Evolutionary conservation across 2,329 filamentous ascomycete species (phyloP), one percentile per base, ranked within the genome.

Genomic region (Daldinia sp.): DNA sequence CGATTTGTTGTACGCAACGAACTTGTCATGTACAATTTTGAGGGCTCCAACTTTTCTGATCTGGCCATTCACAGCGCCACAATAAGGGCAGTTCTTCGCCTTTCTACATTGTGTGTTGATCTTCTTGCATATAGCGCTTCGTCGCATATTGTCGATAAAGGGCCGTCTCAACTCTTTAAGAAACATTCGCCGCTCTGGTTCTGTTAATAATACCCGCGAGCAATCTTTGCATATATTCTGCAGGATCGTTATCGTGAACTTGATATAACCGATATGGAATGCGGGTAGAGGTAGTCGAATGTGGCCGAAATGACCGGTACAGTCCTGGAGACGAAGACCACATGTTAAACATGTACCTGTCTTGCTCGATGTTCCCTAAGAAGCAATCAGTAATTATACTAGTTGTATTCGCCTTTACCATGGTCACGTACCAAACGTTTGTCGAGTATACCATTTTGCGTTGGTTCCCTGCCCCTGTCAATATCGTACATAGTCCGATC

Each of bases 221-320:
- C 96, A 99, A 77, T 94, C 90, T 83, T 97, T 99, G 89, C 96
- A 99, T 72, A 99, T 97, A 76, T 96, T 92, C 79, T 98, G 94
- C 26, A 99, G 86, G 63, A 97, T 94, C 50, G 90, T 91, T 78
- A 97, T 95, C 71, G 96, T 93, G 79, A 97, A 94, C 78, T 94
- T 96, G 75, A 99, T 88, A 78, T 98, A 99, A 41, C 96, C 96
- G 72, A 98, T 94, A 78, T 99, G 96, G 77, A 98, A 98, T 48
- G 92, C 93, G 3, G 96, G 96, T 58, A 99, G 85, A 1, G 95
- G 93, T 13, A 99, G 88, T 76, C 93, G 90, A 75, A 99, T 92
- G 81, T 98, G 92, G 53, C 96, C 96, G 77, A 98, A 99, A 80
- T 99, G 96, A 12, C 96, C 96, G 74, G 93, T 96, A 80, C 96